These are phyloP conservation scores for Eremothecium cymbalariae DNA, from an alignment of 1,139 yeast species.

Conservation along the genomic window DNA sequence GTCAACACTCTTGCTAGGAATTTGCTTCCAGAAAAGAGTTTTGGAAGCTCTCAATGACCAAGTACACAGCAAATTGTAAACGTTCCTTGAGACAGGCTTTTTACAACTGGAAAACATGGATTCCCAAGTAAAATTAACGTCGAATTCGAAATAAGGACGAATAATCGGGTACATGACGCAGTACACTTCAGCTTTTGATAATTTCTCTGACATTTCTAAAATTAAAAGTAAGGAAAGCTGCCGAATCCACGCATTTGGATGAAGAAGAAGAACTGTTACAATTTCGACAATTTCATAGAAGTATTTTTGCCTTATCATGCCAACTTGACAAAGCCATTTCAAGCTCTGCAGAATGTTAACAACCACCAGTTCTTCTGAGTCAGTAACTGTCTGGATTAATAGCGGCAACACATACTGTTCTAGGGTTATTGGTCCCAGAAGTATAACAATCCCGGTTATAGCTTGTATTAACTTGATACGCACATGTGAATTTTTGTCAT, in stretches of 20 bases:
- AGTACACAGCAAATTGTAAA: constrained; percentile 53
- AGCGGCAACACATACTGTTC: constrained; percentile 86
- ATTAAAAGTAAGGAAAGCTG: constrained; percentile 58
- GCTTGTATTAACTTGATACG: constrained; percentile 65
- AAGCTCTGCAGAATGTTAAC: constrained; percentile 67
- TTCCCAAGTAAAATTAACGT: constrained; percentile 60
- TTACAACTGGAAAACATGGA: constrained; percentile 56
- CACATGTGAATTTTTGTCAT: constrained; percentile 64
- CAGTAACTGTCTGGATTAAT: constrained; percentile 71
- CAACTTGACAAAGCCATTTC: constrained; percentile 46
- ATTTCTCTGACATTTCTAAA: constrained; percentile 51
- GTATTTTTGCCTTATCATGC: constrained; percentile 41
- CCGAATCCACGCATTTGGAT: constrained; percentile 84
- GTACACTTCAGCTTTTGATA: constrained; percentile 69
- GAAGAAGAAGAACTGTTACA: constrained; percentile 51
- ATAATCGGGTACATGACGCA: constrained; percentile 78
- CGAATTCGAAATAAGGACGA: constrained; percentile 70
- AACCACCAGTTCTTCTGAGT: constrained; percentile 76
- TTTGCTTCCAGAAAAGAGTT: constrained; percentile 71
- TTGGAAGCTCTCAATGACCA: constrained; percentile 69
- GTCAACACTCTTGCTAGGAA: constrained; percentile 34
- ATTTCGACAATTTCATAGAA: constrained; percentile 45
- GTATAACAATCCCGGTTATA: constrained; percentile 71
- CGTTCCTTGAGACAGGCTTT: constrained; percentile 56
- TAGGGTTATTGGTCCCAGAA: constrained; percentile 70